These are phyloP conservation scores for Pyrenophora teres DNA, from an alignment of 2,329 filamentous ascomycete genomes.

Conservation along the genomic window DNA sequence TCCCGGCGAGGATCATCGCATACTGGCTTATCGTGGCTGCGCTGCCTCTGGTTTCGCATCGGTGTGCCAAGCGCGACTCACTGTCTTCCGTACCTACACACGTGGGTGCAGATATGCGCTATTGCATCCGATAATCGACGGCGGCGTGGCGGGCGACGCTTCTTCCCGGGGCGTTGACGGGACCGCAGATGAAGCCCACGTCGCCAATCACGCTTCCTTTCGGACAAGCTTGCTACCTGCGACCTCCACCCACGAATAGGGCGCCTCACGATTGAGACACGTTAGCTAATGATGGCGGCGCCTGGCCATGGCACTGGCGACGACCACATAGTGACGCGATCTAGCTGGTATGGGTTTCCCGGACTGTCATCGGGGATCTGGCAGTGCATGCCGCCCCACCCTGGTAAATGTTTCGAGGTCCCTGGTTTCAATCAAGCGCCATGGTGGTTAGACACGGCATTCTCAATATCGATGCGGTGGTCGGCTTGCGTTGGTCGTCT, in stretches of 20 bases:
- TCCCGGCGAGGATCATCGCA: constrained; percentile 31
- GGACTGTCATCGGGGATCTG: constrained; percentile 25
- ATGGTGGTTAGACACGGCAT: constrained; percentile 5
- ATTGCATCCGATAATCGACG: constrained; percentile 16
- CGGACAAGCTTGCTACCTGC: constrained; percentile 15
- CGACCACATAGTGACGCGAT: constrained; percentile 9
- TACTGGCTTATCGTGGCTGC: constrained; percentile 24
- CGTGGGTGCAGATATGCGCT: constrained; percentile 21
- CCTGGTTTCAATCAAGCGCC: constrained; percentile 5
- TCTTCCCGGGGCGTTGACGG: constrained; percentile 24
- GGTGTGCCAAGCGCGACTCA: constrained; percentile 13
- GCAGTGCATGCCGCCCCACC: constrained; percentile 9
- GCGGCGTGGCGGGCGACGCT: constrained; percentile 26
- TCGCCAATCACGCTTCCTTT: constrained; percentile 16
- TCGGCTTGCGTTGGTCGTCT: background rate
- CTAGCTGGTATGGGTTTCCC: constrained; percentile 26
- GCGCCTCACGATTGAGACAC: constrained; percentile 19
- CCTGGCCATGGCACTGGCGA: constrained; percentile 10
- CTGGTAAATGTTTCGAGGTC: constrained; percentile 5
- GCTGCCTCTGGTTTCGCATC: constrained; percentile 10
- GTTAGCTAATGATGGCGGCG: constrained; percentile 28
- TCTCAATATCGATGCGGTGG: background rate
- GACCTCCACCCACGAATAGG: constrained; percentile 12
- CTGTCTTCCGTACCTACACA: constrained; percentile 13
- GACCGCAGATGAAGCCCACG: constrained; percentile 9